Percentiles rank a stretch among this genome's conserved stretches.
These are phyloP conservation scores for Blastocystis sp. DNA, from an alignment of 352 stramenopile genomes.

Conservation along the genomic window DNA sequence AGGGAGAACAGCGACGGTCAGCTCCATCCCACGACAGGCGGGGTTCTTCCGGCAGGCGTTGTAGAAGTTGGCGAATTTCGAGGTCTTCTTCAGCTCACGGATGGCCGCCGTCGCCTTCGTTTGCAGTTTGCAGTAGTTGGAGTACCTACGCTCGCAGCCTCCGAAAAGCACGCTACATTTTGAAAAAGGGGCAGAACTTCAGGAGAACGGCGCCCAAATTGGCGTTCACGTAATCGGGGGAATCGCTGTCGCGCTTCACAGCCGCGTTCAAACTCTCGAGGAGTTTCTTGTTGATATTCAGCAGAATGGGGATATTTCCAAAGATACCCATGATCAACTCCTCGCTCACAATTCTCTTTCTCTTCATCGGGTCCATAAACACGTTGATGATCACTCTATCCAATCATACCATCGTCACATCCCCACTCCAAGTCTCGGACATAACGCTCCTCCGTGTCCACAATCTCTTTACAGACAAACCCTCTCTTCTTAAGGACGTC, in stretches of 20 bases:
- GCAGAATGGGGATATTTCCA: conserved; percentile 53
- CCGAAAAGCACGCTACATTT: conserved; percentile 6
- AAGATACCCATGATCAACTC: conserved; percentile 63
- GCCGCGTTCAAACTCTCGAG: conserved; percentile 39
- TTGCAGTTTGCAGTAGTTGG: conserved; percentile 60
- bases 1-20: conserved; percentile 40
- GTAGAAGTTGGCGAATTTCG: conserved; percentile 56
- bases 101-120: conserved; percentile 31
- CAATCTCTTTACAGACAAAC: conserved; percentile 54
- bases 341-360: conserved; percentile 61
- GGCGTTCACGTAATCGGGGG: conserved; percentile 50
- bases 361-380: conserved; percentile 62
- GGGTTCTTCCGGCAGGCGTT: conserved; percentile 55
- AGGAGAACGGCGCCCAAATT: conserved; percentile 52
- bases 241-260: conserved; percentile 42
- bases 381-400: conserved; percentile 54
- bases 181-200: conserved; percentile 64
- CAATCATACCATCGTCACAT: background rate
- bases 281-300: conserved; percentile 64
- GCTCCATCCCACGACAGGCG: conserved; percentile 42
- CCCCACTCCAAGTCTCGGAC: conserved; percentile 45
- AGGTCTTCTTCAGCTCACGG: conserved; percentile 56
- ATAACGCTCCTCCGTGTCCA: conserved; percentile 61
- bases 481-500: conserved; percentile 46
- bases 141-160: conserved; percentile 8